Evolutionary conservation across 2,329 filamentous ascomycete species (phyloP).

Genomic region (Trichophyton verrucosum): DNA sequence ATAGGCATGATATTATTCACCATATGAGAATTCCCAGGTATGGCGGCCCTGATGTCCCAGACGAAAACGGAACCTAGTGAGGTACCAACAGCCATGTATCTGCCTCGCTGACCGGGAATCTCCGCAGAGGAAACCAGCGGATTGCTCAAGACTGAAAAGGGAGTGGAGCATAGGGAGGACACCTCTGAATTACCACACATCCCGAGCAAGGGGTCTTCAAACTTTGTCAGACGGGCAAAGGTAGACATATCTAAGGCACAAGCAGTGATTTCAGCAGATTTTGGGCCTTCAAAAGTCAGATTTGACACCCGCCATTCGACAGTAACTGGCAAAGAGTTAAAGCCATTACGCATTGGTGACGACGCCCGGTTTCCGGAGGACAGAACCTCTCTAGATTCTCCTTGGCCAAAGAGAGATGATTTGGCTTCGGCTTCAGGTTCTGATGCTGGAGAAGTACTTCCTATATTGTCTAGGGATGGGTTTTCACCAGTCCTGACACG

Average conservation of each 20-base stretch:
- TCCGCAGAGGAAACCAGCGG: conserved; percentile 37
- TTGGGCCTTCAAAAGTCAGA: conserved; percentile 50
- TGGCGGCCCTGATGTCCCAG: conserved; percentile 68
- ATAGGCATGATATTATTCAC: conserved; percentile 54
- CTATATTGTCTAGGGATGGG: conserved; percentile 11
- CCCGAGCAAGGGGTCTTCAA: conserved; percentile 63
- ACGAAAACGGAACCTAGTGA: conserved; percentile 61
- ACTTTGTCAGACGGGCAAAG: conserved; percentile 55
- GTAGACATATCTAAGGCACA: conserved; percentile 62
- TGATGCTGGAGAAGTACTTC: conserved; percentile 14
- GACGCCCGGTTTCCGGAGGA: conserved; percentile 1
- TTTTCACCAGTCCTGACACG: conserved; percentile 36
- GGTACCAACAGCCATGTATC: conserved; percentile 72
- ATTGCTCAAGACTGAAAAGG: conserved; percentile 38
- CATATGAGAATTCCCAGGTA: conserved; percentile 42
- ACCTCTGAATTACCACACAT: conserved; percentile 43
- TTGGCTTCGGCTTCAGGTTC: conserved; percentile 15
- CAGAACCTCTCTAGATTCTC: conserved; percentile 9
- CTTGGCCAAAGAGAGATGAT: conserved; percentile 42
- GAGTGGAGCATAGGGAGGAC: conserved; percentile 44
- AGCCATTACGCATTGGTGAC: conserved; percentile 8
- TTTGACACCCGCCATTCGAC: conserved; percentile 57
- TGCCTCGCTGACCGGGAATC: conserved; percentile 72
- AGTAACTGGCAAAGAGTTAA: conserved; percentile 25
- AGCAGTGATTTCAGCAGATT: conserved; percentile 52